Evolutionary conservation across 2,329 filamentous ascomycete species (phyloP).

Genomic region (Periconia macrospinosa): DNA sequence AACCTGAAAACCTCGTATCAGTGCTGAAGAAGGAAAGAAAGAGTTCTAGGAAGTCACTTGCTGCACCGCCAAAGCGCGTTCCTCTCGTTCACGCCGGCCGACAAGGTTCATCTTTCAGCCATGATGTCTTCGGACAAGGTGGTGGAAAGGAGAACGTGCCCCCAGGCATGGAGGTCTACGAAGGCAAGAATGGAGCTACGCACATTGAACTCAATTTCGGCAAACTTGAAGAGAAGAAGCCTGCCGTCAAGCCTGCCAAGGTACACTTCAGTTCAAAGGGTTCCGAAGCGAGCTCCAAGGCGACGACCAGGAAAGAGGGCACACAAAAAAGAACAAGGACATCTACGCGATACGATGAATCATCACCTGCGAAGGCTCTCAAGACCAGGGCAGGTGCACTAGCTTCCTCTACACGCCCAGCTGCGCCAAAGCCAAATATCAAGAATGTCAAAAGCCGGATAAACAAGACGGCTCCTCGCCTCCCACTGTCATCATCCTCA

Average conservation of each 20-base stretch:
- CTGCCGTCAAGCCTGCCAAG: conserved; percentile 22
- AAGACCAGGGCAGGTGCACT: conserved; percentile 32
- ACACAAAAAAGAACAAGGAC: conserved; percentile 38
- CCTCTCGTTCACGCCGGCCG: conserved; percentile 51
- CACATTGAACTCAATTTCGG: conserved; percentile 37
- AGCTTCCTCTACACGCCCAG: conserved; percentile 27
- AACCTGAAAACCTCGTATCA: conserved; percentile 31
- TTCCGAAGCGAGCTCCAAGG: conserved; percentile 17
- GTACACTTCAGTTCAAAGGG: conserved; percentile 32
- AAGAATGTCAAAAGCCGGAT: conserved; percentile 24
- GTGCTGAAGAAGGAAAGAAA: conserved; percentile 37
- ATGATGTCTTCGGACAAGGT: conserved; percentile 56
- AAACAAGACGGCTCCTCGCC: conserved; percentile 18
- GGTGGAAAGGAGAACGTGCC: conserved; percentile 67
- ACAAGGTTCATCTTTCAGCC: conserved; percentile 45
- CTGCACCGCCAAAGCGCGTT: conserved; percentile 51
- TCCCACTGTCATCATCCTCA: conserved; percentile 33
- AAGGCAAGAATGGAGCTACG: conserved; percentile 28
- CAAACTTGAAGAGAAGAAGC: conserved; percentile 28
- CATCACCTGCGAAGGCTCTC: conserved; percentile 37
- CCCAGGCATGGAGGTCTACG: conserved; percentile 46
- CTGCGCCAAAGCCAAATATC: conserved; percentile 19
- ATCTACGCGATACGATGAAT: conserved; percentile 30
- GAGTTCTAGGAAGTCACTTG: conserved; percentile 45
- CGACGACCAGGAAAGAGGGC: conserved; percentile 27